Evolutionary conservation across 805 yeast genomes (phyloP), one percentile per base, ranked within the genome.

Genomic region (Saccharomycodes ludwigii): DNA sequence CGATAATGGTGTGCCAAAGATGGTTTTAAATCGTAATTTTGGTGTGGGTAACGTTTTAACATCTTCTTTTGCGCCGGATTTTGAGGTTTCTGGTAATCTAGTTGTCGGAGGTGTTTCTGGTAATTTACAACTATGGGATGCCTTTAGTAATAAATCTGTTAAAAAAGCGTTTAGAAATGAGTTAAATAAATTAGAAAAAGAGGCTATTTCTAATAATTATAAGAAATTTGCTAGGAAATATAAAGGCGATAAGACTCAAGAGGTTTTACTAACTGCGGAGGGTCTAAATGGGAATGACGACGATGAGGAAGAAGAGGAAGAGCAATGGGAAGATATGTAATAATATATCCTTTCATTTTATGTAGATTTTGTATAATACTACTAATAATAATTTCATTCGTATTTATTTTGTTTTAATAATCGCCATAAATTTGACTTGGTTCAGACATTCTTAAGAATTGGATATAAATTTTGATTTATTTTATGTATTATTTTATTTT

Each of bases 41-140:
- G 96, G 86, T 42, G 81, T 85, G 33, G 98, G 98, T 39, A 85
- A 84, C 51, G 95, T 88, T 14, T 70, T 91, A 45, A 66, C 84
- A 3, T 64, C 82, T 8, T 59, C 79, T 7, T 91, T 85, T 64
- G 91, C 94, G 3, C 78, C 84, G 30, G 97, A 91, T 54, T 58
- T 71, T 34, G 95, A 82, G 56, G 81, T 79, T 28, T 73, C 85
- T 3, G 96, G 96, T 39, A 71, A 79, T 50, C 54, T 91, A 40
- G 75, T 76, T 14, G 68, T 84, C 39, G 97, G 95, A 44, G 98
- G 98, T 48, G 83, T 80, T 26, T 67, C 68, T 32, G 78, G 85
- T 12, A 78, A 80, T 10, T 63, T 91, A 54, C 86, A 85, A 61
- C 69, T 91, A 61, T 91, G 96, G 94, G 97, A 91, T 58, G 68